Conservation (phyloP, 495 filamentous ascomycete species). For the Pyrenula massariospora region DNA sequence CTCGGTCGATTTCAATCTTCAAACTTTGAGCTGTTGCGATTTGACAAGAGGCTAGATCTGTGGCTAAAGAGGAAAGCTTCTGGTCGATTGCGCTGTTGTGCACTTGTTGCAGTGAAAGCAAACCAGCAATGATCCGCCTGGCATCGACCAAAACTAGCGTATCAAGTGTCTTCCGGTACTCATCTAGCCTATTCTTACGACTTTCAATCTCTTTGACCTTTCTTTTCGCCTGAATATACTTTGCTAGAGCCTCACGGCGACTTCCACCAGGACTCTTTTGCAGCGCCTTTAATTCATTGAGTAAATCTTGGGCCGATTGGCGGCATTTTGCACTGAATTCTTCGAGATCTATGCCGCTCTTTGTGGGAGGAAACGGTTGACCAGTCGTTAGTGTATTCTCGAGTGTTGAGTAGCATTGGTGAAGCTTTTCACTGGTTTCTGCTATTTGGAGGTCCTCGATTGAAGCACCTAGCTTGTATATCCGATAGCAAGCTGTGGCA, state of each 20-base stretch:
- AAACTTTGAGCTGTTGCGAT: not conserved
- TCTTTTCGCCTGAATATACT: not conserved
- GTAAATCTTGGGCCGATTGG: not conserved
- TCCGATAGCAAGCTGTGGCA: not conserved
- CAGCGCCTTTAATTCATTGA: not conserved
- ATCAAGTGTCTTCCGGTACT: not conserved
- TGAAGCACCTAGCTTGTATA: not conserved
- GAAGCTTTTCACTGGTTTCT: not conserved
- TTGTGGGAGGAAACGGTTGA: not conserved
- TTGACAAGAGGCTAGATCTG: not conserved
- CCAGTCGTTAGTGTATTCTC: not conserved
- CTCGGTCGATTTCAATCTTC: not conserved
- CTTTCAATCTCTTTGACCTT: not conserved
- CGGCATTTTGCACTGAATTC: not conserved
- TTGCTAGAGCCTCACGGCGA: not conserved
- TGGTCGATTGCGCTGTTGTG: not conserved
- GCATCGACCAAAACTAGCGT: not conserved
- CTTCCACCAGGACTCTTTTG: not conserved
- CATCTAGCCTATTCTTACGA: not conserved
- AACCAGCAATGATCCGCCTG: not conserved
- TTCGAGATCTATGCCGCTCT: not conserved
- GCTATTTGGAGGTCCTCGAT: not conserved
- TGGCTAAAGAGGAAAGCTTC: not conserved
- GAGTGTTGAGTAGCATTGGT: not conserved
- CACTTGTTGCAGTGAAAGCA: not conserved